Conservation (phyloP, 208 protist species). For the Herpetomonas tarakana region DNA sequence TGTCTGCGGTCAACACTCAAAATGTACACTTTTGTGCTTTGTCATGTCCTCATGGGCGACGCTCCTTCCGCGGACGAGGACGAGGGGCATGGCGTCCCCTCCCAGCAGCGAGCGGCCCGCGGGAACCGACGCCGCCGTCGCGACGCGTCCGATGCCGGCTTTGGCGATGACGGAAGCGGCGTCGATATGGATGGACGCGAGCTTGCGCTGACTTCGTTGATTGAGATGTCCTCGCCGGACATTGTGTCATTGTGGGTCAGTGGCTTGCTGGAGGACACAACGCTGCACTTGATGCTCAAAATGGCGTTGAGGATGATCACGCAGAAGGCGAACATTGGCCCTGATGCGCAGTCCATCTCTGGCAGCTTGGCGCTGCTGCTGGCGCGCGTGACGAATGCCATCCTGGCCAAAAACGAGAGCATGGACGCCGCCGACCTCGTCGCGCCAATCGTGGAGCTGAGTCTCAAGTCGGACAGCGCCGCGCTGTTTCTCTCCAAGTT, state of each 20-base stretch:
- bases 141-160: constrained; percentile 42
- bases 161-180: constrained; percentile 84
- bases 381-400: constrained; percentile 43
- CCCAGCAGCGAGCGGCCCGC: constrained; percentile 17
- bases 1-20: constrained; percentile 83
- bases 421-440: constrained; percentile 57
- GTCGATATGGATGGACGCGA: constrained; percentile 89
- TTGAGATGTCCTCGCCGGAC: constrained; percentile 71
- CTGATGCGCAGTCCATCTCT: constrained; percentile 70
- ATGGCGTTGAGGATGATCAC: constrained; percentile 82
- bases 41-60: constrained; percentile 60
- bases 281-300: constrained; percentile 60
- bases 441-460: constrained; percentile 67
- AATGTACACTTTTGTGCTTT: constrained; percentile 84
- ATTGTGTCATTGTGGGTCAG: constrained; percentile 58
- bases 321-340: constrained; percentile 77
- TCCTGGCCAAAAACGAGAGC: constrained; percentile 35
- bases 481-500: constrained; percentile 73
- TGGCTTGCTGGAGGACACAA: constrained; percentile 46
- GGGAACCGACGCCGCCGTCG: constrained; percentile 34
- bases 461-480: constrained; percentile 69
- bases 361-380: constrained; percentile 67
- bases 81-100: constrained; percentile 33
- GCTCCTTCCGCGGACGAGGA: constrained; percentile 49
- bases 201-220: constrained; percentile 69